phyloP scores from a whole-genome alignment of 352 stramenopile genomes.

The Pythium utonaiense region DNA sequence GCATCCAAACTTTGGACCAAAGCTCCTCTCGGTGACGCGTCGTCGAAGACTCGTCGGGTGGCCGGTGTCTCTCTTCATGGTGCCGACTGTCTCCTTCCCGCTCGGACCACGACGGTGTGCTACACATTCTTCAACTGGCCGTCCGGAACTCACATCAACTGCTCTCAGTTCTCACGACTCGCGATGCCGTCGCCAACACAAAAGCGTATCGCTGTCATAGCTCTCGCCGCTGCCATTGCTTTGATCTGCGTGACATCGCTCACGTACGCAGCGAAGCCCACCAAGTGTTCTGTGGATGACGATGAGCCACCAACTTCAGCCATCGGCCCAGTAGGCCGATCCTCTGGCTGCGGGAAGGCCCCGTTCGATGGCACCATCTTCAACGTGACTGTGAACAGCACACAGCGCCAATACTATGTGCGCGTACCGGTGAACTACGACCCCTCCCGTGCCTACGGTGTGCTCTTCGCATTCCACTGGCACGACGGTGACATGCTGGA shows the following conservation, averaged over 20 bases:
- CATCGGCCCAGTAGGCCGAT: not conserved
- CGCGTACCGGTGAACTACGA: slow-evolving; percentile 26
- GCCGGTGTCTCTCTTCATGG: not conserved
- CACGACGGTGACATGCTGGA: slow-evolving; percentile 24
- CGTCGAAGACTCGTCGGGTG: not conserved
- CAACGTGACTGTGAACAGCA: slow-evolving; percentile 27
- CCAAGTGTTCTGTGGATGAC: not conserved
- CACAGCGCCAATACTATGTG: slow-evolving; percentile 28
- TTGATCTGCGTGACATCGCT: not conserved
- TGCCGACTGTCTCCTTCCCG: not conserved
- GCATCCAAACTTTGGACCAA: not conserved
- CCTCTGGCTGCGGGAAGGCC: not conserved
- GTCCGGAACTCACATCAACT: not conserved
- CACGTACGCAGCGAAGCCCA: not conserved
- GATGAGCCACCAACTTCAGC: not conserved
- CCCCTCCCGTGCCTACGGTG: slow-evolving; percentile 3
- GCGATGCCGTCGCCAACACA: not conserved
- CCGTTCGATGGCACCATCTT: slow-evolving; percentile 12
- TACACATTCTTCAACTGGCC: not conserved
- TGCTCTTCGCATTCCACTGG: slow-evolving; percentile 34
- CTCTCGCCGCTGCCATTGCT: not conserved
- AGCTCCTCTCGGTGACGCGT: not conserved
- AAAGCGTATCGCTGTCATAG: not conserved
- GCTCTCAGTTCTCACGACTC: not conserved
- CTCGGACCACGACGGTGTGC: too few relatives aligned